Base-by-base conservation (phyloP, 768 basidiomycete species). In the Termitomyces sp. region DNA sequence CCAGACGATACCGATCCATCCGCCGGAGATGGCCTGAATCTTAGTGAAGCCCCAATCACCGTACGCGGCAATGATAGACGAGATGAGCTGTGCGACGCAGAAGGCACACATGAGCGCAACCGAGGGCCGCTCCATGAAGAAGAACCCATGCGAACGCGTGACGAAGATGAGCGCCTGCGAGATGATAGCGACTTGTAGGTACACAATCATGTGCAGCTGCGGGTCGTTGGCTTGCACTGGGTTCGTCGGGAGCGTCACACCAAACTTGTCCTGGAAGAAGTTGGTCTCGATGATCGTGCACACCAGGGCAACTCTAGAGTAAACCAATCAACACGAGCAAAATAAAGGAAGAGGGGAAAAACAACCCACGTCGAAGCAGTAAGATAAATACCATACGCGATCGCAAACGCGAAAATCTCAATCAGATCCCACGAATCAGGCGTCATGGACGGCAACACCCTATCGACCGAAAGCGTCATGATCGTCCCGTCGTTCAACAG, bases 1-100 rank as follows among this genome's bases (percentile, higher is more conserved):
- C 95, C 95, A 98, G 59, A 96, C 82, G 64, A 98, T 95, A 76
- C 95, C 96, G 64, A 98, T 92, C 95, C 95, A 98, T 30, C 87
- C 91, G 70, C 91, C 95, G 61, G 89, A 91, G 71, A 98, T 87
- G 24, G 76, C 69, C 36, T 78, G 72, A 63, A 98, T 91, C 55
- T 87, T 71, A 36, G 95, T 95, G 84, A 98, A 98, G 73, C 91
- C 90, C 91, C 91, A 97, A 82, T 97, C 69, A 66, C 82, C 95
- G 74, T 89, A 98, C 12, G 80, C 93, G 50, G 95, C 95, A 65
- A 98, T 98, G 79, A 98, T 95, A 42, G 93, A 91, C 1, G 95
- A 94, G 55, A 98, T 78, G 59, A 97, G 84, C 77, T 98, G 96
- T 18, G 96, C 96, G 58, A 98, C 69, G 73, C 85, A 86, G 86